These are phyloP conservation scores for Actinomucor elegans DNA, from an alignment of 371 early-diverging fungal species.

Conservation along the genomic window DNA sequence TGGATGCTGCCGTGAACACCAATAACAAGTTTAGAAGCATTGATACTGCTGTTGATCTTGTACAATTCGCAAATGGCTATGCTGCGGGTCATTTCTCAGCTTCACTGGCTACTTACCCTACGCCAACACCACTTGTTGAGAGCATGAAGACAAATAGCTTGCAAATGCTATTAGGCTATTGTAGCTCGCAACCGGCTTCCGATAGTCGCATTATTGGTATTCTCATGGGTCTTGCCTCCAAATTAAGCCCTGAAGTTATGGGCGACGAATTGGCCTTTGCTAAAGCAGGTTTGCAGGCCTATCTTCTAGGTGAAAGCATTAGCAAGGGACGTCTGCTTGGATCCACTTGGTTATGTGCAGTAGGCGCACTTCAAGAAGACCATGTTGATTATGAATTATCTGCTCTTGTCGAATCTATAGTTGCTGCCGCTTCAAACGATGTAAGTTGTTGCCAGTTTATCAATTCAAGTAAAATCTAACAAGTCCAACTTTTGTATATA, in stretches of 20 bases:
- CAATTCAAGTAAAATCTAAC: too few species aligned
- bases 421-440: slow-evolving; percentile 19
- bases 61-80: slow-evolving; percentile 55
- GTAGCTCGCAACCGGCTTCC: not conserved
- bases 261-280: slow-evolving; percentile 27
- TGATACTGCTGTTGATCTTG: slow-evolving; percentile 36
- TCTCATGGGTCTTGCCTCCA: slow-evolving; percentile 45
- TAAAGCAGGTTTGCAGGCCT: slow-evolving; percentile 12
- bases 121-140: slow-evolving; percentile 40
- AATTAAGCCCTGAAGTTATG: slow-evolving; percentile 20
- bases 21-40: slow-evolving; percentile 14
- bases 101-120: slow-evolving; percentile 46
- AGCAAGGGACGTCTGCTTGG: slow-evolving; percentile 34
- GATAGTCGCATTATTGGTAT: slow-evolving; percentile 43
- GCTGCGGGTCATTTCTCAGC: slow-evolving; percentile 46
- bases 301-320: slow-evolving; percentile 13
- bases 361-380: slow-evolving; percentile 12
- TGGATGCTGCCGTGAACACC: slow-evolving; percentile 11
- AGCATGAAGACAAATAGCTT: slow-evolving; percentile 16
- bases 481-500: not conserved
- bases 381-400: slow-evolving; percentile 17
- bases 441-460: slow-evolving; percentile 11
- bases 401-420: slow-evolving; percentile 19
- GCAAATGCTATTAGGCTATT: slow-evolving; percentile 15
- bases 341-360: slow-evolving; percentile 33